Conservation (phyloP, 2,329 filamentous ascomycete species). For the Colletotrichum sidae region DNA sequence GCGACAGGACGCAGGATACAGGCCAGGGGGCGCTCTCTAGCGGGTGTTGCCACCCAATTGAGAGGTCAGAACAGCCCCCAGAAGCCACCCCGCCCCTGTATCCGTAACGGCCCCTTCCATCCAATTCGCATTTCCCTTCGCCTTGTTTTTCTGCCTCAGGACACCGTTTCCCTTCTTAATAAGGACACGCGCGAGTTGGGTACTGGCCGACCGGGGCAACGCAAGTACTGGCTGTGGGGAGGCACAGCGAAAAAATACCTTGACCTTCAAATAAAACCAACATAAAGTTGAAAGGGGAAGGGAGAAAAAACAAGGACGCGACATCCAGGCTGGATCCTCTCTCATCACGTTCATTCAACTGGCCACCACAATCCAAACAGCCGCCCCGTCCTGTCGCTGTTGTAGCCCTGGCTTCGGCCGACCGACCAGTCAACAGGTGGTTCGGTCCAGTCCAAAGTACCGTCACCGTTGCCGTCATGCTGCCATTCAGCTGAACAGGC, state of each 20-base stretch:
- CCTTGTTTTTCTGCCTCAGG: slow-evolving; percentile 36
- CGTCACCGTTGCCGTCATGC: slow-evolving; percentile 20
- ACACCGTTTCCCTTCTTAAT: slow-evolving; percentile 24
- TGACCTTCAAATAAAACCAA: not conserved
- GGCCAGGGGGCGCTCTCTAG: slow-evolving; percentile 16
- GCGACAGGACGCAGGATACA: slow-evolving; percentile 13
- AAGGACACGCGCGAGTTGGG: slow-evolving; percentile 25
- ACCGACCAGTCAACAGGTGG: slow-evolving; percentile 16
- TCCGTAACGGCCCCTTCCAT: slow-evolving; percentile 37
- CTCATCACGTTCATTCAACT: slow-evolving; percentile 20
- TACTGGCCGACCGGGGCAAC: slow-evolving; percentile 24
- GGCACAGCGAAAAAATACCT: slow-evolving; percentile 26
- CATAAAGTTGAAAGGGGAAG: not conserved
- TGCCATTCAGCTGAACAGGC: slow-evolving; percentile 24
- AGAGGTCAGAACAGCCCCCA: slow-evolving; percentile 30
- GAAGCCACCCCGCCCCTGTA: slow-evolving; percentile 34
- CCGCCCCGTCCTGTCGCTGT: slow-evolving; percentile 25
- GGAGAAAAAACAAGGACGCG: slow-evolving; percentile 28
- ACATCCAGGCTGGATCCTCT: slow-evolving; percentile 27
- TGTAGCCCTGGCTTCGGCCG: slow-evolving; percentile 19
- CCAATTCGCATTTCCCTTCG: slow-evolving; percentile 32
- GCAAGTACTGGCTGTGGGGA: slow-evolving; percentile 24
- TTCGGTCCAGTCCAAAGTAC: slow-evolving; percentile 6
- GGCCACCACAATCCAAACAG: not conserved
- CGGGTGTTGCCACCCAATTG: slow-evolving; percentile 36